phyloP scores from a whole-genome alignment of 768 basidiomycete species.

The Boletus barrowsii region DNA sequence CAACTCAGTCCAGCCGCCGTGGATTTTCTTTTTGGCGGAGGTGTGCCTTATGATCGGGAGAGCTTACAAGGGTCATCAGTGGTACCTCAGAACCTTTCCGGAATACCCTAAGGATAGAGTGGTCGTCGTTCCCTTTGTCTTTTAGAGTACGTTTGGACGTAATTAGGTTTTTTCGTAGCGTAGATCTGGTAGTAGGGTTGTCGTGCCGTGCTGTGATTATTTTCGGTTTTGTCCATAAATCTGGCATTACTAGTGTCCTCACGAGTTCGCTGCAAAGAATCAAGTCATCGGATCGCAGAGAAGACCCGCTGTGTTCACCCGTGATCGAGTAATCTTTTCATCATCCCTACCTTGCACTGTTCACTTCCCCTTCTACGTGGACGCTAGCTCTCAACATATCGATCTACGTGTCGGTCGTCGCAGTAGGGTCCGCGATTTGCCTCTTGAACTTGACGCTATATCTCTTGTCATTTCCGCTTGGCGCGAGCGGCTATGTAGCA shows the following conservation, averaged over 20 bases:
- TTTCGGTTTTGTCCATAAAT: too few relatives aligned
- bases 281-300: not conserved
- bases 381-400: slow-evolving; percentile 12
- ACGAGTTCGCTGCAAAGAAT: not conserved
- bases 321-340: slow-evolving; percentile 3
- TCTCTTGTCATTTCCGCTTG: not conserved
- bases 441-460: slow-evolving; percentile 7
- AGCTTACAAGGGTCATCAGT: slow-evolving; percentile 75
- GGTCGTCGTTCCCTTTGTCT: slow-evolving; percentile 74
- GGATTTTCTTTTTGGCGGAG: slow-evolving; percentile 75
- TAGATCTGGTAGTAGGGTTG: too few relatives aligned
- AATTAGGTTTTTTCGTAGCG: not conserved
- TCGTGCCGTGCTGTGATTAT: too few relatives aligned
- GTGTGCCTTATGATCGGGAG: slow-evolving; percentile 77
- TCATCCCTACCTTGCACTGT: slow-evolving; percentile 17
- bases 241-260: too few relatives aligned
- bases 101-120: slow-evolving; percentile 80
- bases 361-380: slow-evolving; percentile 24
- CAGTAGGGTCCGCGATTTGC: slow-evolving; percentile 2
- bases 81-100: slow-evolving; percentile 79
- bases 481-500: not conserved
- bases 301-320: not conserved
- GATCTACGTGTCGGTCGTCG: slow-evolving; percentile 1
- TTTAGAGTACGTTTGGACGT: slow-evolving; percentile 37
- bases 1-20: slow-evolving; percentile 61